Base-by-base conservation (phyloP, 2,329 filamentous ascomycete species). In the Byssoonygena ceratinophila region DNA sequence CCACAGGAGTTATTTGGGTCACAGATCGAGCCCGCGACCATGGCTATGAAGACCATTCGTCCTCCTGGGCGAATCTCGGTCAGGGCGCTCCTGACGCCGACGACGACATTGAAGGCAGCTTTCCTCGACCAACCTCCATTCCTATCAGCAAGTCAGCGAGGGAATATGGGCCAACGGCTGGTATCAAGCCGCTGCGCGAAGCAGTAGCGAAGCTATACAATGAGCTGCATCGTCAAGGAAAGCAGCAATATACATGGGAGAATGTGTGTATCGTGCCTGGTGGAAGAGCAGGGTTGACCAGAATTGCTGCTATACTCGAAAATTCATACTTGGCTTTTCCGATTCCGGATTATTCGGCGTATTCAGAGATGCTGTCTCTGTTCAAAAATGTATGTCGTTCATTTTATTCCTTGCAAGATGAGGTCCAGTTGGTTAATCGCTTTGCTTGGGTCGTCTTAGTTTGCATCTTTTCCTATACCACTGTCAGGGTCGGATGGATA, bases 201-300 rank as follows among this genome's bases (percentile, higher is more conserved):
- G 91, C 91, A 16, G 89, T 97, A 41, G 91, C 91, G 54, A 82
- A 83, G 55, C 78, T 97, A 57, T 97, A 97, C 78, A 97, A 97
- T 64, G 85, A 84, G 68, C 86, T 91, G 69, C 91, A 96, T 64
- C 83, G 91, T 58, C 74, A 91, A 72, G 88, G 85, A 64, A 94
- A 92, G 74, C 77, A 82, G 9, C 78, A 94, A 71, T 97, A 97
- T 69, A 94, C 87, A 4, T 96, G 87, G 85, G 91, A 97, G 75
- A 97, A 97, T 68, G 91, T 96, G 16, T 90, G 87, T 67, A 94
- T 97, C 66, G 91, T 97, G 2, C 91, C 91, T 43, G 90, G 90
- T 68, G 91, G 91, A 36, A 82, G 91, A 62, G 91, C 91, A 31
- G 91, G 91, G 46, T 74, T 97, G 71, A 96, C 96, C 67, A 82